Evolutionary conservation across 2,329 filamentous ascomycete species (phyloP).

Genomic region (Colletotrichum cereale): DNA sequence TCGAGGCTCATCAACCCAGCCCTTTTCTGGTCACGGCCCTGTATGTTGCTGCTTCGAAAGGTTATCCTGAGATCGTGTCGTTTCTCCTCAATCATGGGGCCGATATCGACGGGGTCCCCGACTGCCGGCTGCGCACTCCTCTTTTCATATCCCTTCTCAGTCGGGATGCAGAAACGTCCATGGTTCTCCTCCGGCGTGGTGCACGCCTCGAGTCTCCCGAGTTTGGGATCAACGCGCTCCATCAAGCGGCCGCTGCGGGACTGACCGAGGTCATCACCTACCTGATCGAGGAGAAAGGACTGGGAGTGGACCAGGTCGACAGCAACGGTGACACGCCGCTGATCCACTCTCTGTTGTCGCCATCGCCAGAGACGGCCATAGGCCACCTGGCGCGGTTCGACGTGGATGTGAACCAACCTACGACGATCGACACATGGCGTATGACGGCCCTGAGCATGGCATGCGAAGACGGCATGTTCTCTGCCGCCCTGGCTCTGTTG

Average conservation of each 20-base stretch:
- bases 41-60: constrained; percentile 1
- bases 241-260: background rate
- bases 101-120: background rate
- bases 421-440: background rate
- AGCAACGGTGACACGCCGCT: background rate
- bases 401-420: background rate
- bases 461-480: background rate
- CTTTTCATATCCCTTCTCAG: constrained; percentile 4
- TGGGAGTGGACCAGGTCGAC: background rate
- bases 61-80: background rate
- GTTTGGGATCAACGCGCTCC: background rate
- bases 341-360: background rate
- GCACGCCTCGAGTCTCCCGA: background rate
- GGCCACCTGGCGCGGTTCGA: background rate
- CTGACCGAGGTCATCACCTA: constrained; percentile 4
- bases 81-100: constrained; percentile 1
- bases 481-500: background rate
- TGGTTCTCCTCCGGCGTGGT: background rate
- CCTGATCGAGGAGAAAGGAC: constrained; percentile 2
- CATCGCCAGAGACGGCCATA: background rate
- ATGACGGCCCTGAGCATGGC: constrained; percentile 1
- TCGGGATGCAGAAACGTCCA: background rate
- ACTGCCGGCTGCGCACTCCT: background rate
- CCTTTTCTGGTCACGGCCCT: constrained; percentile 20
- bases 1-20: background rate